Evolutionary conservation across 257 asterid genomes (phyloP).

Genomic region (Nicotiana sylvestris): DNA sequence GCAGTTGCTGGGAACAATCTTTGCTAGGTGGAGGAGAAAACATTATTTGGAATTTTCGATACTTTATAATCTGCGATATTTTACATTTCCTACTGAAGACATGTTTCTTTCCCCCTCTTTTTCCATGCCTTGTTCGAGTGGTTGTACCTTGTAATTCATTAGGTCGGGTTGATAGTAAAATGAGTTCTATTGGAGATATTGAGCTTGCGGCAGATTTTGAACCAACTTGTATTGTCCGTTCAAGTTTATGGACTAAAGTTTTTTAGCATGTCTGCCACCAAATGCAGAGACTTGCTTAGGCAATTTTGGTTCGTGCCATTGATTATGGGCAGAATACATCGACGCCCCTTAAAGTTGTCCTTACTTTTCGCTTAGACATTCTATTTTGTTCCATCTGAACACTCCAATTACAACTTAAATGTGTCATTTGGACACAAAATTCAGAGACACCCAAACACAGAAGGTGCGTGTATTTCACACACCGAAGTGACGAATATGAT

Average conservation of each 20-base stretch:
- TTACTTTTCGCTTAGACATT: no score
- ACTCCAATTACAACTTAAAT: no score
- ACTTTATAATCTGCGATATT: conserved; percentile 7
- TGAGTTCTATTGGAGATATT: not conserved
- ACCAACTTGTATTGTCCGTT: not conserved
- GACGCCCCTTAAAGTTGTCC: no score
- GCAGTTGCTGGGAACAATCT: conserved; percentile 45
- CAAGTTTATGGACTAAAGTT: not conserved
- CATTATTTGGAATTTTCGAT: conserved; percentile 22
- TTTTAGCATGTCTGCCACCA: not conserved
- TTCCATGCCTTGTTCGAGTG: not conserved
- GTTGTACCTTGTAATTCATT: conserved; percentile 13
- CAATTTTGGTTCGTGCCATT: not conserved
- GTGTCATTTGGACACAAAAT: no score
- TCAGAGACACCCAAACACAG: no score
- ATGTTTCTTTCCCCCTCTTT: not conserved
- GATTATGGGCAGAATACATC: no score
- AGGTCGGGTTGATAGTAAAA: not conserved
- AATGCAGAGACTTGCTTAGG: not conserved
- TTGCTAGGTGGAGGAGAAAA: conserved; percentile 56
- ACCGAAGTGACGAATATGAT: no score
- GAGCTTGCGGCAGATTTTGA: not conserved
- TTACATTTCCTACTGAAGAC: not conserved
- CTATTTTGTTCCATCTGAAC: no score
- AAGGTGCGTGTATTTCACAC: no score